A percentile compares a stretch with the other conserved stretches of the same genome.
Evolutionary conservation across 164 flowering plant species (phyloP).

Genomic region (Aristolochia californica): DNA sequence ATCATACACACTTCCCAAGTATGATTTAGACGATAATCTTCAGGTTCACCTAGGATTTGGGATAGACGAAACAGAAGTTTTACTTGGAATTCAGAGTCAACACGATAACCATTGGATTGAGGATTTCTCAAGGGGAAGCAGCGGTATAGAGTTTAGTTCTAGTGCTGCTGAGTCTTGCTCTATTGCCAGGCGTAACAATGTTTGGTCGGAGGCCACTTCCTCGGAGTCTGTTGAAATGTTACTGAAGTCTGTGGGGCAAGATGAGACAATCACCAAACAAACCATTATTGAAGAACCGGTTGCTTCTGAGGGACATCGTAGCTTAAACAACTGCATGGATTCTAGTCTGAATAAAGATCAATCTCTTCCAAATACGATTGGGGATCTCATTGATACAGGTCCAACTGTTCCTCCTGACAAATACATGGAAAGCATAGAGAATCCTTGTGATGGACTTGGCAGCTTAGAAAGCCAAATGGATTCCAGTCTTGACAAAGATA

Average conservation of each 20-base stretch:
- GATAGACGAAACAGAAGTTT: slow-evolving; percentile 78
- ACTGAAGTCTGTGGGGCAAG: slow-evolving; percentile 90
- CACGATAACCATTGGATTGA: slow-evolving; percentile 89
- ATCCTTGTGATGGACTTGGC: too few species aligned
- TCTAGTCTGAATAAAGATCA: slow-evolving; percentile 23
- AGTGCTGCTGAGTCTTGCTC: slow-evolving; percentile 70
- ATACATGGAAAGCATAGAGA: slow-evolving; percentile 15
- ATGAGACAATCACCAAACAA: slow-evolving; percentile 48
- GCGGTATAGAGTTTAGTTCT: slow-evolving; percentile 64
- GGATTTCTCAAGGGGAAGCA: slow-evolving; percentile 62
- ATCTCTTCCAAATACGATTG: slow-evolving; percentile 14
- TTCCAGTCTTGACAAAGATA: too few species aligned
- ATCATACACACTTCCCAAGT: slow-evolving; percentile 65
- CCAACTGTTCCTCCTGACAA: slow-evolving; percentile 23
- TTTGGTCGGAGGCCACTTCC: slow-evolving; percentile 97
- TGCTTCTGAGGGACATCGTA: slow-evolving; percentile 32
- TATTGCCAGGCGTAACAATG: slow-evolving; percentile 70
- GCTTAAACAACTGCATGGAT: slow-evolving; percentile 36
- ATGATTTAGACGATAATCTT: slow-evolving; percentile 59
- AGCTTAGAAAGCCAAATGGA: background rate
- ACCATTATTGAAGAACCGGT: slow-evolving; percentile 34
- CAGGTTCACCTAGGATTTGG: slow-evolving; percentile 66
- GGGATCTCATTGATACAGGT: slow-evolving; percentile 16
- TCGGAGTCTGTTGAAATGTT: slow-evolving; percentile 97
- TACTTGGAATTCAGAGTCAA: slow-evolving; percentile 74